A percentile compares a stretch with the other conserved stretches of the same genome.
phyloP scores from a whole-genome alignment of 1,284 basidiomycete genomes.

The Ustilago crameri region DNA sequence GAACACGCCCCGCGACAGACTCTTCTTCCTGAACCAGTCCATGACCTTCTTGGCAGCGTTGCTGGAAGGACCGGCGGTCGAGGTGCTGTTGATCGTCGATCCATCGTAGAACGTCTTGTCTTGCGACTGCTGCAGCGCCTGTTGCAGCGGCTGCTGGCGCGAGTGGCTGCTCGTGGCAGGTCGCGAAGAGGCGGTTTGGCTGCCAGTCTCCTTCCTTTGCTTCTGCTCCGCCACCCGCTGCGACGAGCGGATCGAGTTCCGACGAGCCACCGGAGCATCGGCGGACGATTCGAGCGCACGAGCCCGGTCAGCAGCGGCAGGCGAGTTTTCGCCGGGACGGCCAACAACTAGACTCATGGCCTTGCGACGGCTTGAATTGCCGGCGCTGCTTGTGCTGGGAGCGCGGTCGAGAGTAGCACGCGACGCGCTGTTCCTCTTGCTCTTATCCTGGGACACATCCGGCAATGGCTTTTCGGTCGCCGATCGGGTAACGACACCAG shows the following conservation, averaged over 20 bases:
- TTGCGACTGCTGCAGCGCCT: conserved; percentile 13
- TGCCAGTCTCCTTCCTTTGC: conserved; percentile 23
- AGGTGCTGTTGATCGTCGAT: conserved; percentile 47
- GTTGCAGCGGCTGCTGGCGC: conserved; percentile 16
- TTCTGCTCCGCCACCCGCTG: conserved; percentile 29
- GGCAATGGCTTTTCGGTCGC: conserved; percentile 8
- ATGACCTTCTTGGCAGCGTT: conserved; percentile 75
- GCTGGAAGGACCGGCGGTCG: conserved; percentile 68
- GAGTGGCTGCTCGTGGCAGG: conserved; percentile 12
- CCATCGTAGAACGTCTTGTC: conserved; percentile 47
- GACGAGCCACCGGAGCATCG: conserved; percentile 15
- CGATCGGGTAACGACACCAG: background rate
- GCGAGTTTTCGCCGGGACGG: conserved; percentile 25
- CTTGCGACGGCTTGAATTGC: conserved; percentile 51
- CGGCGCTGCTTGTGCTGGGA: conserved; percentile 23
- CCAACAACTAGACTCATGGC: conserved; percentile 63
- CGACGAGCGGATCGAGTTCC: conserved; percentile 17
- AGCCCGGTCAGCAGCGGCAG: conserved; percentile 41
- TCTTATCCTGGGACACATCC: conserved; percentile 21
- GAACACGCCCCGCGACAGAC: conserved; percentile 68
- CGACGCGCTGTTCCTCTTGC: conserved; percentile 37
- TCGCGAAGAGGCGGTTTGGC: conserved; percentile 23
- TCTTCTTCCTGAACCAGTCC: conserved; percentile 75
- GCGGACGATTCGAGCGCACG: conserved; percentile 25
- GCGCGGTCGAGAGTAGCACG: conserved; percentile 32